A percentile compares a stretch with the other conserved stretches of the same genome.
Conservation (phyloP, 129 eudicot genomes). For the Flaveria ramosissima region DNA sequence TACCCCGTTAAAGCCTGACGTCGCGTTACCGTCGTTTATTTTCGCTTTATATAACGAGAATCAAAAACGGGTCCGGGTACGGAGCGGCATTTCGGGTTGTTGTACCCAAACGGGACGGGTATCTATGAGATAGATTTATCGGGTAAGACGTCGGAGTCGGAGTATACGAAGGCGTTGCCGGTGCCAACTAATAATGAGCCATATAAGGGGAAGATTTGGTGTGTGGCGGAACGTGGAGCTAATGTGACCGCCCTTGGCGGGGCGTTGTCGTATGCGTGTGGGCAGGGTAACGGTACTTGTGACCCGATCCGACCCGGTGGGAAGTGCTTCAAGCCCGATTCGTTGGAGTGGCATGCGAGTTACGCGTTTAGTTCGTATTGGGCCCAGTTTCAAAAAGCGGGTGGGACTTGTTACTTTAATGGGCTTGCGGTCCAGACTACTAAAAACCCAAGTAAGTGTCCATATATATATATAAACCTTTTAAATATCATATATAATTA, state of each 20-base stretch:
- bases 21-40: conserved; percentile 50
- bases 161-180: conserved; percentile 47
- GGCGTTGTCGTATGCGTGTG: conserved; percentile 69
- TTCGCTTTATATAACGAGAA: conserved; percentile 81
- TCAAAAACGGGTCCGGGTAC: conserved; percentile 75
- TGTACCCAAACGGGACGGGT: conserved; percentile 70
- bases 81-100: conserved; percentile 79
- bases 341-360: conserved; percentile 52
- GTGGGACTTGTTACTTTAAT: conserved; percentile 73
- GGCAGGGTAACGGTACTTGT: conserved; percentile 83
- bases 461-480: background rate
- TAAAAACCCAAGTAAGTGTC: conserved; percentile 72
- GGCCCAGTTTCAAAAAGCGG: conserved; percentile 57
- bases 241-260: conserved; percentile 57
- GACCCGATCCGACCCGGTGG: conserved; percentile 74
- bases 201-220: conserved; percentile 69
- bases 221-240: conserved; percentile 55
- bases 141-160: conserved; percentile 45
- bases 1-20: conserved; percentile 66
- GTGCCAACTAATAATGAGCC: conserved; percentile 60
- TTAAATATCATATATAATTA: no score
- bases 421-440: conserved; percentile 62
- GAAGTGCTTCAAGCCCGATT: conserved; percentile 69
- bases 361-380: conserved; percentile 88
- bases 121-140: conserved; percentile 67